Evolutionary conservation across 2,329 filamentous ascomycete genomes (phyloP).

Genomic region (Microsporum canis): DNA sequence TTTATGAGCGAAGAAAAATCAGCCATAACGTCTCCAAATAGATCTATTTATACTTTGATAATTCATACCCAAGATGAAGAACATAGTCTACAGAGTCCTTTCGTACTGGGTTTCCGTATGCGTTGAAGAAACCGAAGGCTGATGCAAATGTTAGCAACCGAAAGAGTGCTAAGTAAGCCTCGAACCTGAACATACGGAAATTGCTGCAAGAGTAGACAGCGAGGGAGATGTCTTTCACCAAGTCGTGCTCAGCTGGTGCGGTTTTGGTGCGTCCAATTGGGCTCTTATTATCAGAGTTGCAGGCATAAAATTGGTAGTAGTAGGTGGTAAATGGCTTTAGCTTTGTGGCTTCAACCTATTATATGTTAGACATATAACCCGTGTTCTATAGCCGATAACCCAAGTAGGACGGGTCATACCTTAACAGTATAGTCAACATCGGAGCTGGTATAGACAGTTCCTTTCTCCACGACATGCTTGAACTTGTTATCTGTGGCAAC

Average conservation of each 20-base stretch:
- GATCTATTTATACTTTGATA: background rate
- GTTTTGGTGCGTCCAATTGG: slow-evolving; percentile 61
- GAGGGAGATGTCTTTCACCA: slow-evolving; percentile 46
- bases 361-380: background rate
- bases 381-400: slow-evolving; percentile 9
- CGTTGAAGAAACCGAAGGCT: slow-evolving; percentile 49
- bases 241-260: slow-evolving; percentile 46
- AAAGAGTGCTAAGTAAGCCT: background rate
- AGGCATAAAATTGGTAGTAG: slow-evolving; percentile 61
- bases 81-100: slow-evolving; percentile 52
- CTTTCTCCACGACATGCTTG: slow-evolving; percentile 41
- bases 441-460: slow-evolving; percentile 55
- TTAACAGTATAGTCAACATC: slow-evolving; percentile 69
- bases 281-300: slow-evolving; percentile 49
- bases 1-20: background rate
- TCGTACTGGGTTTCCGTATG: slow-evolving; percentile 47
- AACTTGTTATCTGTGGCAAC: slow-evolving; percentile 43
- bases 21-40: slow-evolving; percentile 23
- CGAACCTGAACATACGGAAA: slow-evolving; percentile 39
- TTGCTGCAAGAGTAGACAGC: slow-evolving; percentile 64
- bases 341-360: slow-evolving; percentile 53
- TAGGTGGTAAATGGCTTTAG: slow-evolving; percentile 51
- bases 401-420: slow-evolving; percentile 27
- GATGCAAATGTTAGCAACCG: slow-evolving; percentile 7
- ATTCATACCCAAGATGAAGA: slow-evolving; percentile 36